Percentiles rank a stretch among this genome's conserved stretches.
Evolutionary conservation across 441 rosid species (phyloP).

Genomic region (Pelargonium fulgidum): DNA sequence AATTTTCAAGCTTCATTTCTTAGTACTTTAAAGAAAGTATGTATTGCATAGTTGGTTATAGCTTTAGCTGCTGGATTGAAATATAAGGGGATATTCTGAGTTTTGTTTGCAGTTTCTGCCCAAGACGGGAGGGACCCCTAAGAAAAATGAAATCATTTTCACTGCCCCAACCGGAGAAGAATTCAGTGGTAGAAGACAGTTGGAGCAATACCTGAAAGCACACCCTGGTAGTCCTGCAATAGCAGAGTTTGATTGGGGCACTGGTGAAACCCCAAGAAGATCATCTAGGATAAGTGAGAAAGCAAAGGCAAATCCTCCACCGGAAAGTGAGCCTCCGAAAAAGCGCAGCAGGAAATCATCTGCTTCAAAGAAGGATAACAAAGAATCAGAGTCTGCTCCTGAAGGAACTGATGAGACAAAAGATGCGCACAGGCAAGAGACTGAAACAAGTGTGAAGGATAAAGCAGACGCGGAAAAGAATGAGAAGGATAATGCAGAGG

Average conservation of each 20-base stretch:
- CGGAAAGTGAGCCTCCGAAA: constrained; percentile 69
- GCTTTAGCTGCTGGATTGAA: no score
- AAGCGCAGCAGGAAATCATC: constrained; percentile 57
- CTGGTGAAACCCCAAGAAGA: constrained; percentile 87
- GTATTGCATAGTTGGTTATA: no score
- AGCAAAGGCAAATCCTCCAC: constrained; percentile 61
- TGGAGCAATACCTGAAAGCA: constrained; percentile 81
- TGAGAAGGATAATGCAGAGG: constrained; percentile 17
- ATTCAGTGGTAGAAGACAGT: constrained; percentile 54
- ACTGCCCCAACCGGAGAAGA: constrained; percentile 87
- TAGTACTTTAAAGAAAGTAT: no score
- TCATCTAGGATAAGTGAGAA: constrained; percentile 81
- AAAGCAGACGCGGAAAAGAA: constrained; percentile 26
- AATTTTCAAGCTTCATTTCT: no score
- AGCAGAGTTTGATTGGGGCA: constrained; percentile 81
- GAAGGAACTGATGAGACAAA: constrained; percentile 26
- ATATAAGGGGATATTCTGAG: not conserved
- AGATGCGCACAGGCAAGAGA: constrained; percentile 23
- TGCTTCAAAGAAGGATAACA: constrained; percentile 53
- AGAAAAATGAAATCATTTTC: constrained; percentile 68
- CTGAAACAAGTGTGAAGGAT: not conserved
- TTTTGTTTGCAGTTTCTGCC: constrained; percentile 42
- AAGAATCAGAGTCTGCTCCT: constrained; percentile 34
- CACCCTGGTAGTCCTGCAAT: constrained; percentile 66
- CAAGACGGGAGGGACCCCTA: constrained; percentile 56